These are phyloP conservation scores for Auxenochlorella pyrenoidosa DNA, from an alignment of 139 green algal species.

Conservation along the genomic window DNA sequence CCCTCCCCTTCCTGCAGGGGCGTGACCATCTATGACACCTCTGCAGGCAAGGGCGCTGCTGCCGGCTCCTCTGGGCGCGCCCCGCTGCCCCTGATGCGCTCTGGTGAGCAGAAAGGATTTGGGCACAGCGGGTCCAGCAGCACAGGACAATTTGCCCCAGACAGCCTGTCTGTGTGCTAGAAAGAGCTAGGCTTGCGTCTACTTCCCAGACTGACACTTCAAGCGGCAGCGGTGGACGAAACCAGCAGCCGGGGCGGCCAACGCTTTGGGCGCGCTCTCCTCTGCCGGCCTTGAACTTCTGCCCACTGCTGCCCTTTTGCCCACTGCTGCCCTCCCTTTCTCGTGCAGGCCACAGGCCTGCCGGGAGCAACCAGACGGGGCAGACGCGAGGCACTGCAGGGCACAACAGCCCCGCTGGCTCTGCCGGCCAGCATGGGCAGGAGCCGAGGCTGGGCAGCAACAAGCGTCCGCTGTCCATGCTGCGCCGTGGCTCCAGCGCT, in stretches of 20 bases:
- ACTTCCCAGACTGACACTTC: too few relatives aligned
- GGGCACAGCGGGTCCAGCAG: background rate
- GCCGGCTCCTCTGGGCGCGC: background rate
- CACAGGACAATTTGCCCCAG: too few relatives aligned
- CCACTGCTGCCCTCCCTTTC: background rate
- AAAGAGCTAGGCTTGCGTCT: too few relatives aligned
- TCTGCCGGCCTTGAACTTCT: background rate
- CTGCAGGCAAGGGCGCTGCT: background rate
- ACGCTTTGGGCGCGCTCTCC: too few relatives aligned
- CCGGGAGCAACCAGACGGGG: background rate
- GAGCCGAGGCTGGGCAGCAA: background rate
- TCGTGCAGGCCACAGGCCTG: background rate
- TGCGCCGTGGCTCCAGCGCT: slow-evolving; percentile 1
- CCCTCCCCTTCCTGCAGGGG: background rate
- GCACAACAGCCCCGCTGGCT: too few relatives aligned
- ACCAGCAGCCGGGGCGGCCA: too few relatives aligned
- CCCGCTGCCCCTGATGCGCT: slow-evolving; percentile 6
- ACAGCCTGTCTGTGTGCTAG: too few relatives aligned
- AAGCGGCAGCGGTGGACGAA: too few relatives aligned
- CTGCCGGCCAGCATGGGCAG: background rate
- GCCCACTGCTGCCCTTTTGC: too few relatives aligned
- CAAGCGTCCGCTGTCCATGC: background rate
- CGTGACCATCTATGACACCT: slow-evolving; percentile 6
- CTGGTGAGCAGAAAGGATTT: background rate
- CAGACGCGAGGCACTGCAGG: background rate